Evolutionary conservation across 208 protist genomes (phyloP).

Genomic region (Tritrichomonas musculus): DNA sequence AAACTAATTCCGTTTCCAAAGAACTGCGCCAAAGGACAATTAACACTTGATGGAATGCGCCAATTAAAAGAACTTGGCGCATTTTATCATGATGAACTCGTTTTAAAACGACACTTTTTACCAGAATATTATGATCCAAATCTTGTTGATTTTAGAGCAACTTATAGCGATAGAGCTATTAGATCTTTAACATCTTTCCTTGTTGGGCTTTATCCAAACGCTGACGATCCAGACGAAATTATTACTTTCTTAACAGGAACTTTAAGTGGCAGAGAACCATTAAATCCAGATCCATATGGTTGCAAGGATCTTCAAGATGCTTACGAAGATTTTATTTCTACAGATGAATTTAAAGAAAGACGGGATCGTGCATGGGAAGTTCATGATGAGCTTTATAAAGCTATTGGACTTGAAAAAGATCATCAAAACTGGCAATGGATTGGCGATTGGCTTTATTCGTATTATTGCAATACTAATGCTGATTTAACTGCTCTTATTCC

Average conservation of each 20-base stretch:
- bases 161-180: not conserved
- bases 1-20: not conserved
- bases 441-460: conserved; percentile 13
- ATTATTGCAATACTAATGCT: not conserved
- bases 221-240: not conserved
- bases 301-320: not conserved
- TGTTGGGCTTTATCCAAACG: not conserved
- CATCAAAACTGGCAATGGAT: not conserved
- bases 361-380: not conserved
- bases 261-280: not conserved
- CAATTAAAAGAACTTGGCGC: not conserved
- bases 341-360: not conserved
- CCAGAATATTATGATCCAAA: not conserved
- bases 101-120: not conserved
- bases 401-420: not conserved
- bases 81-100: not conserved
- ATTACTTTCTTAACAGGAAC: not conserved
- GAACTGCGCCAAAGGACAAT: not conserved
- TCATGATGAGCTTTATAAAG: not conserved
- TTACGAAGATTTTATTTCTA: not conserved
- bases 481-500: not conserved
- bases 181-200: not conserved
- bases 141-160: not conserved
- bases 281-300: not conserved
- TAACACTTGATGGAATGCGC: not conserved